Base-by-base conservation (phyloP, 805 yeast species). In the Nakazawaea laoshanensis region DNA sequence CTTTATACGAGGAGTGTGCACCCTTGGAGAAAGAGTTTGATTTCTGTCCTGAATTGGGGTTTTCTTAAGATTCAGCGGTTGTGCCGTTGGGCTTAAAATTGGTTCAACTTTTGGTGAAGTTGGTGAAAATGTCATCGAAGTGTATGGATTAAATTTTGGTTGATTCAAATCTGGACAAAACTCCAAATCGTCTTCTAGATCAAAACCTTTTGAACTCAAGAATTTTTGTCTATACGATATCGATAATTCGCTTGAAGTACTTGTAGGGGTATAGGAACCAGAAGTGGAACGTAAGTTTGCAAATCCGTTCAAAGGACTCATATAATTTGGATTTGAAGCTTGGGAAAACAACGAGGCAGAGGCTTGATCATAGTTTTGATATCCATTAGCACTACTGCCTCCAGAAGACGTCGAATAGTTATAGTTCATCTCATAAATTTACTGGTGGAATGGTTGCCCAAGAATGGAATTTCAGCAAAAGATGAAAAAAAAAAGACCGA, bases 41-140 rank as follows among this genome's bases (percentile, higher is more conserved):
- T 6, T 24, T 24, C 30, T 16, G 3, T 35, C 34, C 13, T 31
- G 35, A 4, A 30, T 26, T 4, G 39, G 39, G 15, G 39, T 36
- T 22, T 27, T 31, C 23, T 36, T 36, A 21, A 34, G 20, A 24
- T n/a, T 22, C 18, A 18, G 24, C 25, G 17, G 47, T 36, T 12
- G 47, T 39, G 20, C 22, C 19, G 11, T 12, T 14, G 7, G 29
- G 14, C 9, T 10, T 17, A 7, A 4, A 19, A 1, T 32, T 25
- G 27, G 49, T 42, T n/a, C 48, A 36, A 26, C 47, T 36, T 31
- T n/a, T 11, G 64, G 59, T 7, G 52, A 52, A 18, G 47, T 51
- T 27, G 85, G 84, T 21, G 75, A 70, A 46, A 77, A 77, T 16
- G 75, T 66, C 28, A 70, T 57, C 2, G 83, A 75, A 3, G 82